Base-by-base conservation (phyloP, 1,139 yeast genomes). In the Blastobotrys ciferrii region DNA sequence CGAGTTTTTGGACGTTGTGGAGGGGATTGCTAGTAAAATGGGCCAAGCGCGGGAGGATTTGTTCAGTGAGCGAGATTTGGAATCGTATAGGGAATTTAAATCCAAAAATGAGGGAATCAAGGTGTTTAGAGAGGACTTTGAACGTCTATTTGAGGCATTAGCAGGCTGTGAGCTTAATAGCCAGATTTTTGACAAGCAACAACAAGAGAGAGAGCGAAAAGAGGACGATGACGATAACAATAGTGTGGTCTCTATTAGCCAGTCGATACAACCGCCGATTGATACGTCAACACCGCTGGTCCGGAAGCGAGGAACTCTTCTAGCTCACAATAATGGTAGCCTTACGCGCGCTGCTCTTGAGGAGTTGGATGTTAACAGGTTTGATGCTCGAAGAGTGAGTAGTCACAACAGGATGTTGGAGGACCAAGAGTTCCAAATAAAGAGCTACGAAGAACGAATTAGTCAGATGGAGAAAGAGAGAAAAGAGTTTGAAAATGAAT, bases 341-440 rank as follows among this genome's bases (percentile, higher is more conserved):
- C 23, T 14, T 28, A 30, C 12, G 23, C 13, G 40, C n/a, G 25
- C 28, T 18, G 40, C 19, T 18, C 18, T 36, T 7, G 40, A 36
- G n/a, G 40, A 36, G n/a, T 12, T 36, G 11, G 25, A 7, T 19
- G 13, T 19, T 2, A 36, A 36, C 19, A 36, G 14, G 19, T 6
- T 23, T 5, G 28, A 23, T 23, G 5, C 28, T 23, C 28, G 28
- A 9, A 5, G 28, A 6, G 9, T 23, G 28, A 23, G 28, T 23
- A 23, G 28, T 25, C 31, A 25, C n/a, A 31, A 18, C 14, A 19
- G 18, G 14, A 15, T 18, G 4, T 13, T 46, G 32, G 14, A 47
- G 14, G 52, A 47, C 23, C 54, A 50, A 37, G 57, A 55, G 25
- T 48, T 51, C 28, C 50, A 53, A 20, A 40, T 55, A 7, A 32